A percentile compares a stretch with the other conserved stretches of the same genome.
phyloP scores from a whole-genome alignment of 164 flowering plant species.

The Vitis cinerea region DNA sequence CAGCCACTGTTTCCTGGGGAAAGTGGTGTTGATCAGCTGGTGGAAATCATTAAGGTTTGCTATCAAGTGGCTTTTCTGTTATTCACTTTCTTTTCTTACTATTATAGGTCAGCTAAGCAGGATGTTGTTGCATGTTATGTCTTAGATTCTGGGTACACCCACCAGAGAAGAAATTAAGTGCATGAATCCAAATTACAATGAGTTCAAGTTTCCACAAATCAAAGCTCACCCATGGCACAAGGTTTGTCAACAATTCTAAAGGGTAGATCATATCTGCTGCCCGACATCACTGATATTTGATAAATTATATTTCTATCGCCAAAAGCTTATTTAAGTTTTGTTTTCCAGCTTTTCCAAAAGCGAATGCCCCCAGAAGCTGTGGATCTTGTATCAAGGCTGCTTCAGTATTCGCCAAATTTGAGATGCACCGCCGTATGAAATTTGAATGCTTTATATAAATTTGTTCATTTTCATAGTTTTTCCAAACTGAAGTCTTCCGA shows the following conservation, averaged over 20 bases:
- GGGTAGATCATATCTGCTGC: conserved; percentile 9
- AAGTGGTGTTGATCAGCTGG: conserved; percentile 89
- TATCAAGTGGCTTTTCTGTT: conserved; percentile 1
- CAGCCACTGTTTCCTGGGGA: conserved; percentile 94
- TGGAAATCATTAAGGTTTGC: conserved; percentile 80
- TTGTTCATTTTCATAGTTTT: neutral
- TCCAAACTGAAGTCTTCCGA: neutral
- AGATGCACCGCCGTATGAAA: conserved; percentile 89
- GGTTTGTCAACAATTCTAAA: conserved; percentile 37
- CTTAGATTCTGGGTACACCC: conserved; percentile 87
- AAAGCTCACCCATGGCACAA: conserved; percentile 99
- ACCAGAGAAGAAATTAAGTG: conserved; percentile 96
- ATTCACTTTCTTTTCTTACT: conserved; percentile 1
- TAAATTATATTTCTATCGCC: too few species aligned
- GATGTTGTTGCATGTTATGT: neutral
- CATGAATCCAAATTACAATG: conserved; percentile 96
- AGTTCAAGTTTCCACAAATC: conserved; percentile 92
- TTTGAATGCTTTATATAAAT: neutral
- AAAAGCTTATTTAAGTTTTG: neutral
- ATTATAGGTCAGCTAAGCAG: too few species aligned
- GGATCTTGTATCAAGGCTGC: conserved; percentile 94
- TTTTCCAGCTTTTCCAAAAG: conserved; percentile 74
- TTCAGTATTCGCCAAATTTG: conserved; percentile 89
- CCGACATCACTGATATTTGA: neutral
- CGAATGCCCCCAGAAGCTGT: conserved; percentile 91